Base-by-base conservation (phyloP, 371 early-diverging fungal genomes). In the Rhizopus arrhizus region DNA sequence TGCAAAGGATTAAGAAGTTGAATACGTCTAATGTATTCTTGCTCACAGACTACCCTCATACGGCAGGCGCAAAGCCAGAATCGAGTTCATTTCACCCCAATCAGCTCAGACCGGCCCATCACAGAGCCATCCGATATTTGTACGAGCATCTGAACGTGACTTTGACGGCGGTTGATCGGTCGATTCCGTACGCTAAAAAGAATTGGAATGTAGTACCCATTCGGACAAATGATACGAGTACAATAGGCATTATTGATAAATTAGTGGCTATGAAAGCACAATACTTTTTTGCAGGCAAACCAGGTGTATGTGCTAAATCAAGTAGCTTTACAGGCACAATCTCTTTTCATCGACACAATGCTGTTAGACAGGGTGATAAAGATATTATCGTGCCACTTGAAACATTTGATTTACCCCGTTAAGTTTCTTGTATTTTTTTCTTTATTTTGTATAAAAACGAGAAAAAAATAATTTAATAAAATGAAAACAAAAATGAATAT, bases 181-280 rank as follows among this genome's bases (percentile, higher is more conserved):
- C 42, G 0, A 55, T 67, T 11, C 59, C 59, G 4, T 93, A 93
- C 75, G 75, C 92, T 51, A 87, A 87, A 5, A 84, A 74, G 63
- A 89, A 90, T 58, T 76, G 75, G 77, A 70, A 72, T 51, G 41
- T 78, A n/a, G 1, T 43, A 5, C 65, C 73, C 3, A 64, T 75
- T 2, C 49, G 61, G 7, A 62, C 68, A 4, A 50, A 65, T 0
- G 81, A 81, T 41, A 40, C 53, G 22, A 68, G 78, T 29, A 62
- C 72, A 3, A 52, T 81, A 0, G 81, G 78, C 10, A 81, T 81
- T 31, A 54, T 81, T 0, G 81, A 81, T 53, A 81, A 81, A 50
- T 50, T 81, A 29, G 62, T 81, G 0, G 81, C 81, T 22, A 76
- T 78, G 59, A 66, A 68, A 7, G 72, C 81, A 0, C 69, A 76